Conservation (phyloP, 192 early-diverging fungal genomes). For the Linnemannia hyalina region DNA sequence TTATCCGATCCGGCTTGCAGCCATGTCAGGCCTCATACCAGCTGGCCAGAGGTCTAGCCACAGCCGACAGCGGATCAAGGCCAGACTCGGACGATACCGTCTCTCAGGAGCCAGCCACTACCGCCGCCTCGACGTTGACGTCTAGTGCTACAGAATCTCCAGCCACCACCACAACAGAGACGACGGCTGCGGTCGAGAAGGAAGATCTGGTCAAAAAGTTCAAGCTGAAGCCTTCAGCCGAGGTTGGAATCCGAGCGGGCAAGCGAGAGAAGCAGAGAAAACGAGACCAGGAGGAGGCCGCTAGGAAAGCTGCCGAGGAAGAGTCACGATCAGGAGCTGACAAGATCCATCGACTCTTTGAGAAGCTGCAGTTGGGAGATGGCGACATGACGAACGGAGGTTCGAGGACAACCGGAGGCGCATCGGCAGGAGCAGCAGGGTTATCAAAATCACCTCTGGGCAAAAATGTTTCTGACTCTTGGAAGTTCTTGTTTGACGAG, state of each 20-base stretch:
- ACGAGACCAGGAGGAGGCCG: constrained; percentile 16
- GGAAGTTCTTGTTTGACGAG: constrained; percentile 55
- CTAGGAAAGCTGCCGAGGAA: not conserved
- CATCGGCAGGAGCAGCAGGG: not conserved
- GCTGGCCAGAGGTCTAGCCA: not conserved
- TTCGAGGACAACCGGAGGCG: not conserved
- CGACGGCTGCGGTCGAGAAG: not conserved
- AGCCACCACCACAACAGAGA: not conserved
- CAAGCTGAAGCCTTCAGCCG: constrained; percentile 40
- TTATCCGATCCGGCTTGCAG: not conserved
- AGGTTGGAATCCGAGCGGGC: constrained; percentile 46
- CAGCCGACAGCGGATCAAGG: not conserved
- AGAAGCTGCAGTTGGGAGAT: constrained; percentile 25
- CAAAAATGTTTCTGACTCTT: constrained; percentile 22
- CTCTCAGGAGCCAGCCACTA: not conserved
- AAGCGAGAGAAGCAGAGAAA: constrained; percentile 17
- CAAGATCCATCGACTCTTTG: constrained; percentile 37
- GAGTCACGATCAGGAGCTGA: constrained; percentile 5
- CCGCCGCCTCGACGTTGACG: not conserved
- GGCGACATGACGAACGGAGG: not conserved
- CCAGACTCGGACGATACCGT: not conserved
- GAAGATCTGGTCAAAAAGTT: constrained; percentile 48
- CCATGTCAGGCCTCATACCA: not conserved
- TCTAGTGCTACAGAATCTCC: too few species aligned
- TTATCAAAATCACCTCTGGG: not conserved